Evolutionary conservation across 495 filamentous ascomycete species (phyloP).

Genomic region (Entonaema liquescens): DNA sequence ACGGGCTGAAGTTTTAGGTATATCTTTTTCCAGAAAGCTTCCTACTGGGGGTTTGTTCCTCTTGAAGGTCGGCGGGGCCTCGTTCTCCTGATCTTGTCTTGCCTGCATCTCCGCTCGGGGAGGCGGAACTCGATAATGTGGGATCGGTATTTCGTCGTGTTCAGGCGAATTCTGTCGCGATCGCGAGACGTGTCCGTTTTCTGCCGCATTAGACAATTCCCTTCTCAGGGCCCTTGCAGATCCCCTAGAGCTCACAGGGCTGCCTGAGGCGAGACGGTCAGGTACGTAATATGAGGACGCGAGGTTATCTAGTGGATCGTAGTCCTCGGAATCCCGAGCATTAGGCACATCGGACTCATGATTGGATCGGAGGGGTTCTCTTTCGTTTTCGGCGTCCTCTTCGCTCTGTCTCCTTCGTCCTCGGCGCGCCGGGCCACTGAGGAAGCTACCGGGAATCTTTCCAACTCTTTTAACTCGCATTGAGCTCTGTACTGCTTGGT

Average conservation of each 20-base stretch:
- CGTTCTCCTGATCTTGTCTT: conserved; percentile 80
- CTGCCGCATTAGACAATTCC: conserved; percentile 36
- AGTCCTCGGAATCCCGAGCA: conserved; percentile 32
- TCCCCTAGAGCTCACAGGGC: conserved; percentile 54
- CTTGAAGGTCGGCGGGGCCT: conserved; percentile 78
- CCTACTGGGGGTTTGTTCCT: conserved; percentile 66
- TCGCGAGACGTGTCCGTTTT: conserved; percentile 6
- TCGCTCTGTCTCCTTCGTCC: conserved; percentile 79
- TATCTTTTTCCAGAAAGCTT: conserved; percentile 65
- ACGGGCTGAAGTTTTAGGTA: conserved; percentile 62
- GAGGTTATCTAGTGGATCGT: conserved; percentile 42
- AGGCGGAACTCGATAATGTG: conserved; percentile 73
- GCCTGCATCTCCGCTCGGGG: conserved; percentile 66
- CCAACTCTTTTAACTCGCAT: conserved; percentile 77
- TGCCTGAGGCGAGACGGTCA: conserved; percentile 54
- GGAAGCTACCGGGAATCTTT: conserved; percentile 74
- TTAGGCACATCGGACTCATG: conserved; percentile 52
- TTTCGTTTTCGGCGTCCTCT: conserved; percentile 64
- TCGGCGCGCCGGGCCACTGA: conserved; percentile 77
- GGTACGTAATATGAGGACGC: conserved; percentile 51
- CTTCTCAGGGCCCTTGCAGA: conserved; percentile 48
- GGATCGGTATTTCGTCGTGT: conserved; percentile 48
- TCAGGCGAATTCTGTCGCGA: conserved; percentile 41
- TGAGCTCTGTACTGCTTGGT: conserved; percentile 69
- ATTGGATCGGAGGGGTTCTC: conserved; percentile 44